Percentiles rank a stretch among this genome's conserved stretches.
Evolutionary conservation across 139 green algal genomes (phyloP).

Genomic region (Picochlorum sp.): DNA sequence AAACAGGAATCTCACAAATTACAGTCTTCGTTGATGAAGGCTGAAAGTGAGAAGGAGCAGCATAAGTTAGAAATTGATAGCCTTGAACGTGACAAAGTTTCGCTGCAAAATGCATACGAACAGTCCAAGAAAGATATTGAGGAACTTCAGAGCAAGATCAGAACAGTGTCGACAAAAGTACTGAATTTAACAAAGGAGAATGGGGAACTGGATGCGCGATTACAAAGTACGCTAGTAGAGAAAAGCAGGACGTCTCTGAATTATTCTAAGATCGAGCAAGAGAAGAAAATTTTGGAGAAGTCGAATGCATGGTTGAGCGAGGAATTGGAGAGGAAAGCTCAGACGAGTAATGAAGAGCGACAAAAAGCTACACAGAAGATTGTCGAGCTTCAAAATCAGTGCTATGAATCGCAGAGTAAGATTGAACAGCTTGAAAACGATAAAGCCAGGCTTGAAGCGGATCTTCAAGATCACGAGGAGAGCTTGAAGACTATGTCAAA

Average conservation of each 20-base stretch:
- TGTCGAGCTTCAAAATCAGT: conserved; percentile 28
- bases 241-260: conserved; percentile 15
- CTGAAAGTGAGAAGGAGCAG: conserved; percentile 27
- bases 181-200: conserved; percentile 24
- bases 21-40: conserved; percentile 27
- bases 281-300: conserved; percentile 43
- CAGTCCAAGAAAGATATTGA: conserved; percentile 27
- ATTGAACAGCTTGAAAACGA: conserved; percentile 14
- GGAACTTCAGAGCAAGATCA: conserved; percentile 25
- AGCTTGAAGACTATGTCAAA: background rate
- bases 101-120: conserved; percentile 29
- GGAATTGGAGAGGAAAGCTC: conserved; percentile 31
- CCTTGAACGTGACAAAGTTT: conserved; percentile 25
- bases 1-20: conserved; percentile 26
- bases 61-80: conserved; percentile 17
- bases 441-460: conserved; percentile 13
- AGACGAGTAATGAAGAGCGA: conserved; percentile 26
- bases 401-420: conserved; percentile 21
- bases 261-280: conserved; percentile 29
- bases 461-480: conserved; percentile 12
- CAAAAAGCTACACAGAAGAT: conserved; percentile 23
- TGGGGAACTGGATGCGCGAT: conserved; percentile 22
- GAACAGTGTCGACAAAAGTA: conserved; percentile 22
- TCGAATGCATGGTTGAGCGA: conserved; percentile 37
- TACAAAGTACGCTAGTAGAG: conserved; percentile 27